Evolutionary conservation across 225 moss, liverwort and hornwort species (phyloP).

Genomic region (Polytrichum formosum): DNA sequence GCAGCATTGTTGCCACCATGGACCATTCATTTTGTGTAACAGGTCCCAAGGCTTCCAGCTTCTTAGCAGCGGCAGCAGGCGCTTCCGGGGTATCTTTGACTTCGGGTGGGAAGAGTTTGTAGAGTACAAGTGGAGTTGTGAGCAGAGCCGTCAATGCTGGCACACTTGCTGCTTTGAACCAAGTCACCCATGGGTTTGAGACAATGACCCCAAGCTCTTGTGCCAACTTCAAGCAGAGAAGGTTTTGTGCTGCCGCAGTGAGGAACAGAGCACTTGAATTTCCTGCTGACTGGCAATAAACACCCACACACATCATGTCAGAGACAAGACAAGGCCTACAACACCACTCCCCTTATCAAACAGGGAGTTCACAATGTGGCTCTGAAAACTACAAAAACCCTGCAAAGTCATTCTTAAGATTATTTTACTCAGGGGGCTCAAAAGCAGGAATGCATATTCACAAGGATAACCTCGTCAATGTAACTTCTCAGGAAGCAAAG

Average conservation of each 20-base stretch:
- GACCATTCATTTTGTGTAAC: conserved; percentile 84
- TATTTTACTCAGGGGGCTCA: too few species aligned
- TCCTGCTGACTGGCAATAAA: conserved; percentile 60
- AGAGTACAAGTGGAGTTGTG: conserved; percentile 80
- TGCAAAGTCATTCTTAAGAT: too few species aligned
- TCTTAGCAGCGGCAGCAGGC: conserved; percentile 75
- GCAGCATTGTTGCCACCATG: conserved; percentile 91
- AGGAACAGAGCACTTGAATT: conserved; percentile 93
- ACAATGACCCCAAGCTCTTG: conserved; percentile 84
- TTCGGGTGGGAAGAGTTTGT: conserved; percentile 91
- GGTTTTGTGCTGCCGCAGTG: conserved; percentile 96
- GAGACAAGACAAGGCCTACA: background rate
- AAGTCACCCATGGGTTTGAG: conserved; percentile 82
- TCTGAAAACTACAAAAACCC: too few species aligned
- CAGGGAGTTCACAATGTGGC: background rate
- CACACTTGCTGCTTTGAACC: conserved; percentile 92
- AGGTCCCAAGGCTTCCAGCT: conserved; percentile 82
- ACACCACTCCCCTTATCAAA: background rate
- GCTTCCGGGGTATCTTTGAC: conserved; percentile 90
- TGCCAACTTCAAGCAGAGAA: conserved; percentile 93
- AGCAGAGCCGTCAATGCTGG: conserved; percentile 76
- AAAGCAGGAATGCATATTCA: too few species aligned
- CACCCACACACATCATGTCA: background rate
- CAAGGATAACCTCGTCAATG: too few species aligned
- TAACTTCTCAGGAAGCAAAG: too few species aligned